A percentile compares a stretch with the other conserved stretches of the same genome.
Conservation (phyloP, 352 stramenopile genomes). For the Phytophthora macrochlamydospora region DNA sequence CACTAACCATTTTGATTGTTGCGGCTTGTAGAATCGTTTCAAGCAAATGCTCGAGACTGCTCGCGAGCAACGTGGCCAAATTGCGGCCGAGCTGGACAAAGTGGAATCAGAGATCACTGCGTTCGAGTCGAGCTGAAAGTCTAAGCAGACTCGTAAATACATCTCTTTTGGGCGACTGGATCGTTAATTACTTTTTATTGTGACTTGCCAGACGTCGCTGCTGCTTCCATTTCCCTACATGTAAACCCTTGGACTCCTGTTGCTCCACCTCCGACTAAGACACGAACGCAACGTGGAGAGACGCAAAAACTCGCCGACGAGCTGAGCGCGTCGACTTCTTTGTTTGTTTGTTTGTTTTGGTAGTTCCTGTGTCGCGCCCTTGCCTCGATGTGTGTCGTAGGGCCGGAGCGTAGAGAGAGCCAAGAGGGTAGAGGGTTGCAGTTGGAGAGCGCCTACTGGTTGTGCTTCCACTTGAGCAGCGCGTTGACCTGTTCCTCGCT, state of each 20-base stretch:
- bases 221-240: constrained; percentile 6
- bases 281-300: constrained; percentile 11
- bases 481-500: constrained; percentile 71
- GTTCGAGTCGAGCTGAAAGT: constrained; percentile 50
- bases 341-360: constrained; percentile 5
- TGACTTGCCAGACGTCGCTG: constrained; percentile 18
- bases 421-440: constrained; percentile 5
- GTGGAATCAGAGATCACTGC: constrained; percentile 47
- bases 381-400: constrained; percentile 11
- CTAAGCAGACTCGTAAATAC: constrained; percentile 8
- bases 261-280: constrained; percentile 1
- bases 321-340: constrained; percentile 9
- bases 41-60: constrained; percentile 83
- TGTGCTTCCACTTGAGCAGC: constrained; percentile 91
- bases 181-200: constrained; percentile 43
- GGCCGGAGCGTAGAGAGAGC: constrained; percentile 1
- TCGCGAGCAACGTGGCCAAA: constrained; percentile 54
- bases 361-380: constrained; percentile 18
- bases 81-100: constrained; percentile 61
- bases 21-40: constrained; percentile 62
- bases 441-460: constrained; percentile 58
- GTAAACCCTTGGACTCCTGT: neutral
- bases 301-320: constrained; percentile 13
- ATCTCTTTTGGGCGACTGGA: constrained; percentile 15
- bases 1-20: neutral